Evolutionary conservation across 2,329 filamentous ascomycete genomes (phyloP).

Genomic region (Monilinia laxa): DNA sequence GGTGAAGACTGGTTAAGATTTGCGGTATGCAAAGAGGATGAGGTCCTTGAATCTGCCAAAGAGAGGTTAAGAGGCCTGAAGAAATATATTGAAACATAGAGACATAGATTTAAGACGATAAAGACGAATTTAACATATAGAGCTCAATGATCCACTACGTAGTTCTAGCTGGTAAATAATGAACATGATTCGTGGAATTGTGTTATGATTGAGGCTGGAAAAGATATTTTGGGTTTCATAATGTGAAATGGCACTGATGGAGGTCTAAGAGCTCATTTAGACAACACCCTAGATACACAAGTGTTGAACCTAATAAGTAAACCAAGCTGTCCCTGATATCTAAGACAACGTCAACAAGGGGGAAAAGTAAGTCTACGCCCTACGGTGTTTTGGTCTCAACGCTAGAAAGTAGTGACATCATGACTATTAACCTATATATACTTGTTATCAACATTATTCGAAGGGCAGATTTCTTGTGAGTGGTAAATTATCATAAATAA

Average conservation of each 20-base stretch:
- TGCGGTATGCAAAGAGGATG: constrained; percentile 93
- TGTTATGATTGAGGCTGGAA: neutral
- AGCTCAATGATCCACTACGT: neutral
- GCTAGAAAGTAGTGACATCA: constrained; percentile 14
- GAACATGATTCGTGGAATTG: neutral
- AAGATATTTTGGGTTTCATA: neutral
- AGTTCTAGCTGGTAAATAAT: constrained; percentile 5
- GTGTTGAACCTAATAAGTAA: neutral
- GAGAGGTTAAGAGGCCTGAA: constrained; percentile 55
- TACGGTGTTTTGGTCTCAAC: neutral
- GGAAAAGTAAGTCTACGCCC: neutral
- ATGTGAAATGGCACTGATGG: neutral
- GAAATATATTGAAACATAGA: constrained; percentile 57
- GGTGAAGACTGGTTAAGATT: constrained; percentile 94
- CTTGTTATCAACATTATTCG: neutral
- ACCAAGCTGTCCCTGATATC: neutral
- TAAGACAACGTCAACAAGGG: neutral
- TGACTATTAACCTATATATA: neutral
- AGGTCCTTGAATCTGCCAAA: constrained; percentile 77
- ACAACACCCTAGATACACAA: neutral
- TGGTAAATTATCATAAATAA: neutral
- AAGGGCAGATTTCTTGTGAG: neutral
- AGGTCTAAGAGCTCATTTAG: neutral
- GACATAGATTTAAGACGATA: constrained; percentile 7
- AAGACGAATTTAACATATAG: constrained; percentile 4